Evolutionary conservation across 331 rosid species (phyloP), one percentile per base, ranked within the genome.

Genomic region (Quercus lobata): DNA sequence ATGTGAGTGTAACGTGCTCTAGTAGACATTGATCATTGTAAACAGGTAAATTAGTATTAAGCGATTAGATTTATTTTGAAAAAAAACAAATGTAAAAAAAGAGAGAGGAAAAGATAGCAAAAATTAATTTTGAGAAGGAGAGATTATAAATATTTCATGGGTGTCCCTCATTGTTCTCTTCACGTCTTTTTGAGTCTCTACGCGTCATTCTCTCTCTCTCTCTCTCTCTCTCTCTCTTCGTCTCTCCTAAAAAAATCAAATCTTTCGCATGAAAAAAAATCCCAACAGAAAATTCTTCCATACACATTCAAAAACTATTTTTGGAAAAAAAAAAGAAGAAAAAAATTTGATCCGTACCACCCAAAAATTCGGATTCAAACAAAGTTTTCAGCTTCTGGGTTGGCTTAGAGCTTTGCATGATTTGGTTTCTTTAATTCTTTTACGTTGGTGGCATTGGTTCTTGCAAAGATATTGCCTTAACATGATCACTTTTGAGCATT

Each of bases 101-200:
- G 7, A 15, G 63, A 65, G 32, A 69, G 66, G 56, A 52, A 15
- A 52, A 27, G 8, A 76, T 11, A 12, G 75, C 76, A 78, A 84
- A 73, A 34, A 78, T 55, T 15, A 61, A 76, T 69, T 29, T 41
- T 41, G 49, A 41, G 8, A 35, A 35, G 49, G 12, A 41, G 49
- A 8, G 12, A 41, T 8, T 8, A 41, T 41, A 41, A 41, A 41
- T 41, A 41, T 41, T 41, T 41, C 49, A 49, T 55, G 83, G 87
- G 84, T 70, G 85, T 81, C 89, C 89, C 87, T 81, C 87, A 75
- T 77, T 83, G 87, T 82, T 87, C 86, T 82, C 90, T 87, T 63
- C 87, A 83, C 87, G 75, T 80, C 86, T 75, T 77, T 66, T 72
- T 75, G 76, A 63, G 62, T 57, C 68, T 74, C 80, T 77, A 81